Conservation (phyloP, 2,329 filamentous ascomycete species). For the Ceratocystis cacaofunesta region DNA sequence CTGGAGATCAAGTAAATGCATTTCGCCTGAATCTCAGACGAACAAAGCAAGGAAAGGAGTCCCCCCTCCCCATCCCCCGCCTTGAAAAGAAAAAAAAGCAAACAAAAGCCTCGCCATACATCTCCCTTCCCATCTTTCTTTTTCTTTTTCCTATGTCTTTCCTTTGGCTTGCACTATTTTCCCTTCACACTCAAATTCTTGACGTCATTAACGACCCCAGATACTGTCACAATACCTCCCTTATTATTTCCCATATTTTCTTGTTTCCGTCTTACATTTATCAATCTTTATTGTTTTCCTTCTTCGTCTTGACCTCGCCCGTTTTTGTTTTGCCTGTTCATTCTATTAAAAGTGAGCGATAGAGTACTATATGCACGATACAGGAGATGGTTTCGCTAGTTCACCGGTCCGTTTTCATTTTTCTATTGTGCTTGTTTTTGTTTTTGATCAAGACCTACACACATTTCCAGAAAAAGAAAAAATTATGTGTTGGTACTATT, state of each 20-base stretch:
- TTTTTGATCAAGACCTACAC: neutral
- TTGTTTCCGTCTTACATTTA: slow-evolving; percentile 5
- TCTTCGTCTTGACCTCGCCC: no score
- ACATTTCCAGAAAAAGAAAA: neutral
- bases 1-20: slow-evolving; percentile 60
- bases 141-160: neutral
- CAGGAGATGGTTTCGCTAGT: no score
- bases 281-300: neutral
- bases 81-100: neutral
- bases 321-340: neutral
- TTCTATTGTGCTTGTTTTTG: neutral
- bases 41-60: neutral
- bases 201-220: slow-evolving; percentile 12
- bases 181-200: slow-evolving; percentile 3
- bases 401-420: no score
- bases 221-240: slow-evolving; percentile 3
- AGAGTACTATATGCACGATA: neutral
- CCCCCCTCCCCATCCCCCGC: neutral
- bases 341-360: neutral
- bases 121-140: neutral
- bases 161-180: neutral
- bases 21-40: neutral
- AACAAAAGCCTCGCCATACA: neutral
- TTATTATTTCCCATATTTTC: neutral
- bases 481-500: neutral